Percentiles rank a stretch among this genome's conserved stretches.
These are phyloP conservation scores for Gossypium rotundifolium DNA, from an alignment of 345 rosid species.

Conservation along the genomic window DNA sequence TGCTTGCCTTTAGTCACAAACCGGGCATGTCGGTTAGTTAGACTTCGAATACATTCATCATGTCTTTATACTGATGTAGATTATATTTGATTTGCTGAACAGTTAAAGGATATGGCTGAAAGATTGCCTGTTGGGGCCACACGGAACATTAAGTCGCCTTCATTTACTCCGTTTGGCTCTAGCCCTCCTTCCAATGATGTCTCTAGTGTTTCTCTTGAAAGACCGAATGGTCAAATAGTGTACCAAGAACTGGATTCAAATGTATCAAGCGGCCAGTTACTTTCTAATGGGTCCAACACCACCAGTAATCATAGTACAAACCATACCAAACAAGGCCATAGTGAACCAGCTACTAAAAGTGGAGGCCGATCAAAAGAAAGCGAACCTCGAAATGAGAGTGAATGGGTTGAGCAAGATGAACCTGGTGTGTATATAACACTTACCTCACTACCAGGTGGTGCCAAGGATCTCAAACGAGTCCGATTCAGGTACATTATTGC, in stretches of 20 bases:
- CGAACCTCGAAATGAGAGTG: conserved; percentile 54
- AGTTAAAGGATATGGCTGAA: conserved; percentile 94
- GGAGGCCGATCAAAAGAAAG: conserved; percentile 57
- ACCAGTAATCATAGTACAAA: conserved; percentile 35
- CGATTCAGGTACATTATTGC: conserved; percentile 73
- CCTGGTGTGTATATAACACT: conserved; percentile 96
- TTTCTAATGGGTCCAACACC: conserved; percentile 52
- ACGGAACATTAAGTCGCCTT: conserved; percentile 44
- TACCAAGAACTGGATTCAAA: conserved; percentile 41
- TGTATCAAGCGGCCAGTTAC: conserved; percentile 32
- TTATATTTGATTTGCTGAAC: conserved; percentile 16
- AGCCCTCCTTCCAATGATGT: conserved; percentile 46
- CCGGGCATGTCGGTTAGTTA: background rate
- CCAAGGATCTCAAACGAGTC: conserved; percentile 91
- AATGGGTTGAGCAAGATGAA: conserved; percentile 98
- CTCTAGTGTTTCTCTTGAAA: conserved; percentile 39
- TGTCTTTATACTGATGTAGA: conserved; percentile 19
- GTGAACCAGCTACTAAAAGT: conserved; percentile 54
- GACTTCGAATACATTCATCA: background rate
- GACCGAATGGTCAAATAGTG: conserved; percentile 28
- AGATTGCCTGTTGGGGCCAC: conserved; percentile 66
- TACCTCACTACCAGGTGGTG: conserved; percentile 77
- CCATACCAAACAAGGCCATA: conserved; percentile 46
- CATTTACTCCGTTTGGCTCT: conserved; percentile 50
- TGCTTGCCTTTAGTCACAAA: background rate